A percentile compares a stretch with the other conserved stretches of the same genome.
phyloP scores from a whole-genome alignment of 2,329 filamentous ascomycete species.

The Falciphora oryzae region DNA sequence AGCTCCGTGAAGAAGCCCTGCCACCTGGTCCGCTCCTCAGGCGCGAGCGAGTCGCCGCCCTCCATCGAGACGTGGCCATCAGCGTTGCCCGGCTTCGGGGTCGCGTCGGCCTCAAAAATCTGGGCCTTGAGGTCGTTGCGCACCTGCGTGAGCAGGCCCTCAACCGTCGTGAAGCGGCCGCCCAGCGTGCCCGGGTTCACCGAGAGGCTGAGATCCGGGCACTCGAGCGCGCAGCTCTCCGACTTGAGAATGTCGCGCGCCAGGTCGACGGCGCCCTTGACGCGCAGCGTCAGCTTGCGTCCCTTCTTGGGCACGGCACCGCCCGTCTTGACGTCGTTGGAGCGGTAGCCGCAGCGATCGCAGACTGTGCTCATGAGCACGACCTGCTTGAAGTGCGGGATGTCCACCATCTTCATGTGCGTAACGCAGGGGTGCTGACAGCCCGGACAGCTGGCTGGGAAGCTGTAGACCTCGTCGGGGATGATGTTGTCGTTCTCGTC shows the following conservation, averaged over 20 bases:
- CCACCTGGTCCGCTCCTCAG: slow-evolving; percentile 67
- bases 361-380: slow-evolving; percentile 93
- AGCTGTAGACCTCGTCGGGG: slow-evolving; percentile 86
- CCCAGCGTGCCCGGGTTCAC: slow-evolving; percentile 93
- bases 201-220: slow-evolving; percentile 77
- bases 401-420: slow-evolving; percentile 98
- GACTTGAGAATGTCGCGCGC: slow-evolving; percentile 93
- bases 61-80: slow-evolving; percentile 54
- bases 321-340: slow-evolving; percentile 96
- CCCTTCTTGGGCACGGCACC: slow-evolving; percentile 85
- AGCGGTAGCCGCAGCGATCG: slow-evolving; percentile 86
- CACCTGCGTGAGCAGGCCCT: slow-evolving; percentile 88
- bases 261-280: slow-evolving; percentile 67
- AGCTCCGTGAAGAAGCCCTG: slow-evolving; percentile 72
- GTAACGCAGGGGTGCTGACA: slow-evolving; percentile 82
- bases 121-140: slow-evolving; percentile 81
- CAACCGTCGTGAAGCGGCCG: slow-evolving; percentile 93
- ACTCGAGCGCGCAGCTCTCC: slow-evolving; percentile 82
- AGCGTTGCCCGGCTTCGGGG: slow-evolving; percentile 31
- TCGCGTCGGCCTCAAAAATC: slow-evolving; percentile 53
- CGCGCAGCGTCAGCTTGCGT: slow-evolving; percentile 71
- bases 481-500: slow-evolving; percentile 70
- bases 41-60: slow-evolving; percentile 73
- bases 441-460: slow-evolving; percentile 86
- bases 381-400: slow-evolving; percentile 96